Evolutionary conservation across 2,329 filamentous ascomycete species (phyloP), one percentile per base, ranked within the genome.

Genomic region (Pseudodiploospora longispora): DNA sequence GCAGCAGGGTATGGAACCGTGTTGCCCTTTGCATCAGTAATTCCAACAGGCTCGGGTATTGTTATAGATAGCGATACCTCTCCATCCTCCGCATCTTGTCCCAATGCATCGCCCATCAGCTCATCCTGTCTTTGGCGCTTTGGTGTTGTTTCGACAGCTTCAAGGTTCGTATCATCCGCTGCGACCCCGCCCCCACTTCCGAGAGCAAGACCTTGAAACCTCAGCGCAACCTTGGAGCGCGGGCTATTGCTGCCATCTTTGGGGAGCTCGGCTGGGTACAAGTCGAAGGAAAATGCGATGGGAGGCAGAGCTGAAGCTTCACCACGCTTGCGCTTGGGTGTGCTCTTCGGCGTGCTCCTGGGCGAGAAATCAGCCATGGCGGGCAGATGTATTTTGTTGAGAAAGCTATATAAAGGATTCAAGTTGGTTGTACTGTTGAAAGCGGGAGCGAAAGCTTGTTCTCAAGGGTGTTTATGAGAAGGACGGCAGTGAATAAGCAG

Each of bases 231-330:
- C 43, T 61, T 69, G 36, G 71, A 70, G 43, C 70, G 67, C n/a
- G 76, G 75, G 50, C 76, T 79, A 50, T 60, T 67, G 54, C 62
- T 69, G 46, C 73, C 74, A 41, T 75, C 72, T 30, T 72, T 68
- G 35, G 59, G 48, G 29, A 55, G 43, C 32, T 60, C 46, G 47
- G 58, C 47, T 4, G 49, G 50, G 50, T 61, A 43, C 37, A 58
- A 50, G 44, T 72, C 66, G 52, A 77, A 77, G 1, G 70, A 69
- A 57, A 76, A 76, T 39, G 63, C 56, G 44, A 62, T 50, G n/a
- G 65, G 62, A 8, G 63, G 56, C 35, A 57, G 41, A 44, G 54
- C 58, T 12, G 52, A 49, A 9, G 67, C 59, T 19, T 67, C 59
- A 50, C 59, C 64, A 34, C 69, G 64, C 53, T 74, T 74, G 43